Evolutionary conservation across 192 early-diverging fungal genomes (phyloP), one percentile per base, ranked within the genome.

Genomic region (Lobosporangium transversale): DNA sequence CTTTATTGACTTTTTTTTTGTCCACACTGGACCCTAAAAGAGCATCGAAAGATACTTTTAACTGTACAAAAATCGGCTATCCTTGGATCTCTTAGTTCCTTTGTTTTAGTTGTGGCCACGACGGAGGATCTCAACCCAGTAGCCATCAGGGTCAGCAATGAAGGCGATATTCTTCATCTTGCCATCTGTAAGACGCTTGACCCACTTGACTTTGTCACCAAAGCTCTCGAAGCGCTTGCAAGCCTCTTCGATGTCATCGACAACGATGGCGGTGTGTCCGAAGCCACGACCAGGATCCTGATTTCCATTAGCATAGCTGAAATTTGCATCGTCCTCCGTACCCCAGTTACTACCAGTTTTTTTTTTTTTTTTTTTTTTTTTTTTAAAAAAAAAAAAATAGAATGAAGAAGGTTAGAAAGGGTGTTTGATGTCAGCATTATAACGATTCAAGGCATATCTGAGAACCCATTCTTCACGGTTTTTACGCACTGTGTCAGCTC

Each of bases 151-250:
- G 56, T 95, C 94, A 32, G 83, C 63, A 43, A 93, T 87, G 67
- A 95, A 95, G 12, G 93, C 93, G 83, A 95, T 93, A 73, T 87
- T 83, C 73, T 90, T 91, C 93, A 93, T 93, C 20, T 79, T 86
- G 30, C 92, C 94, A 40, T 93, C 92, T 8, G 83, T 68, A 12
- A 88, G 88, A 23, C 83, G 79, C 86, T 95, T 95, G 74, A 90
- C 71, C 62, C 92, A 93, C 56, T 83, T 89, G 67, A 93, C 93
- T 54, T 83, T 89, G 49, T 92, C 92, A 36, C 85, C 89, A 43
- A 88, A 52, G 27, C 83, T 52, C 55, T 93, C 89, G 50, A 95
- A 88, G 32, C 94, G 89, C 24, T 81, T 85, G 81, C 91, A 93
- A 1, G 92, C 92, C 7, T 88, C 89, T 44, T 93, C 81, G 56